Conservation (phyloP, 805 yeast species). For the Candida koratica region DNA sequence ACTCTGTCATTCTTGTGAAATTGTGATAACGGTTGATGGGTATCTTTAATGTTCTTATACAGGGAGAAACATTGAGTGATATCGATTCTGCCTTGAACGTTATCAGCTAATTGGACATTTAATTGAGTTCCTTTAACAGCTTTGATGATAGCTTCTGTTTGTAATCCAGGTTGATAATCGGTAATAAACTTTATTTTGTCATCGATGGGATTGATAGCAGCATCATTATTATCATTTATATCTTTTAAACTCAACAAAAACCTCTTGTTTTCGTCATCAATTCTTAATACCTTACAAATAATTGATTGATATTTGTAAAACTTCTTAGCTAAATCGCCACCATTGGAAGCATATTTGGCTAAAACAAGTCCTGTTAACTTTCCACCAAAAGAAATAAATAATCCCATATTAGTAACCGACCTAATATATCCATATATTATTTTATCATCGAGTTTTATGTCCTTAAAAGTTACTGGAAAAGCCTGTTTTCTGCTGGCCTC, state of each 20-base stretch:
- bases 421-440: constrained; percentile 70
- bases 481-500: constrained; percentile 51
- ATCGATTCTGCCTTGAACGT: constrained; percentile 76
- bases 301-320: constrained; percentile 71
- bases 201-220: constrained; percentile 60
- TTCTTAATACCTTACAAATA: constrained; percentile 57
- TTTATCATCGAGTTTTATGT: constrained; percentile 43
- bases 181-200: constrained; percentile 39
- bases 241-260: constrained; percentile 62
- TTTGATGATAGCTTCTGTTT: constrained; percentile 57
- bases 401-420: constrained; percentile 73
- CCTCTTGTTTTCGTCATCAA: constrained; percentile 66
- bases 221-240: constrained; percentile 18
- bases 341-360: constrained; percentile 62
- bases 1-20: constrained; percentile 58
- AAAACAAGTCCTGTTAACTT: constrained; percentile 78
- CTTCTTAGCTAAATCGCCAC: constrained; percentile 48
- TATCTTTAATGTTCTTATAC: constrained; percentile 52
- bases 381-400: constrained; percentile 79
- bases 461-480: constrained; percentile 60
- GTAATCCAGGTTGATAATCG: constrained; percentile 57
- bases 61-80: constrained; percentile 62
- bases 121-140: constrained; percentile 69
- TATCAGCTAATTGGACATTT: constrained; percentile 71
- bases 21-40: constrained; percentile 51